Evolutionary conservation across 345 rosid genomes (phyloP).

Genomic region (Populus nigra): DNA sequence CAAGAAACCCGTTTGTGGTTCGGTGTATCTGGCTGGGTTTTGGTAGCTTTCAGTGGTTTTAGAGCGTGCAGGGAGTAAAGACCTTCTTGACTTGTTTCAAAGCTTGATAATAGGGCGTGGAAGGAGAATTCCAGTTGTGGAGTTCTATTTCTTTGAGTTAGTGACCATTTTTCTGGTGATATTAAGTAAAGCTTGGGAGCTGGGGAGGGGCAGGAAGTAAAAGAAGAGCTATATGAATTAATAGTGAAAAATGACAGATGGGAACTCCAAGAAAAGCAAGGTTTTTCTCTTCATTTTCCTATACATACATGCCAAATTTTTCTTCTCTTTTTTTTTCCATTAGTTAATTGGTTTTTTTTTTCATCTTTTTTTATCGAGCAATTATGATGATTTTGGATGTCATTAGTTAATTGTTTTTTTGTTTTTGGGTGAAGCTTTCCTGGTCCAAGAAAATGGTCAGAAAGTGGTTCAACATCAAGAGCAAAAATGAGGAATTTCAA

Average conservation of each 20-base stretch:
- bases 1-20: neutral
- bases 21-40: neutral
- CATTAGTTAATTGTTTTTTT: conserved; percentile 9
- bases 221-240: conserved; percentile 37
- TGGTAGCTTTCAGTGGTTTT: neutral
- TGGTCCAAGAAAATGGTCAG: conserved; percentile 95
- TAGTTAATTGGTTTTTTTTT: conserved; percentile 7
- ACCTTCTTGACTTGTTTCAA: neutral
- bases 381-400: neutral
- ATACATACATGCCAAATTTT: neutral
- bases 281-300: conserved; percentile 31
- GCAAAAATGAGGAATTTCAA: conserved; percentile 81
- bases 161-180: conserved; percentile 20
- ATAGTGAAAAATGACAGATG: conserved; percentile 75
- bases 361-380: neutral
- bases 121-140: conserved; percentile 13
- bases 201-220: conserved; percentile 15
- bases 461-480: conserved; percentile 88
- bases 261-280: conserved; percentile 83
- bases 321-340: conserved; percentile 3
- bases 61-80: neutral
- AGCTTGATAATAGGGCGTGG: conserved; percentile 8
- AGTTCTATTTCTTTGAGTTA: conserved; percentile 12
- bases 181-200: conserved; percentile 15
- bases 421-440: conserved; percentile 61